These are phyloP conservation scores for Phytopythium aichiense DNA, from an alignment of 352 stramenopile genomes.

Conservation along the genomic window DNA sequence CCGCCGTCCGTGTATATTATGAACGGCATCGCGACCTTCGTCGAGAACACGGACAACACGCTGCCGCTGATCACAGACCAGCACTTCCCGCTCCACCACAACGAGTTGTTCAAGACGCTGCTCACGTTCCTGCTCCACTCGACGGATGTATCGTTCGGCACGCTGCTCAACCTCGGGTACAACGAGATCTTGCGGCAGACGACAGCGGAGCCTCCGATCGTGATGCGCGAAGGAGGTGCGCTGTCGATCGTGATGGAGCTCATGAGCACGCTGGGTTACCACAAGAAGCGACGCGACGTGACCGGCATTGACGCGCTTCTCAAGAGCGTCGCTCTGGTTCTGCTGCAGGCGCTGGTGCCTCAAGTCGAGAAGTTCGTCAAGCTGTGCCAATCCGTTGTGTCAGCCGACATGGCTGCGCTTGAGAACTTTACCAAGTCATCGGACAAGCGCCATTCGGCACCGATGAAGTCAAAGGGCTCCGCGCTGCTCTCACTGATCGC, in stretches of 20 bases:
- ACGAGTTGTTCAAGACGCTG: conserved; percentile 79
- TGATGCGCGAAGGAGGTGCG: conserved; percentile 75
- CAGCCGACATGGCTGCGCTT: conserved; percentile 37
- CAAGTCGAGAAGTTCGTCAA: conserved; percentile 80
- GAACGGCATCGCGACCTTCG: conserved; percentile 78
- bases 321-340: conserved; percentile 33
- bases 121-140: conserved; percentile 59
- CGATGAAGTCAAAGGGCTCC: conserved; percentile 62
- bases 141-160: conserved; percentile 67
- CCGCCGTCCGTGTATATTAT: conserved; percentile 85
- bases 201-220: conserved; percentile 46
- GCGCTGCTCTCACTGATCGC: conserved; percentile 72
- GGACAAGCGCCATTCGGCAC: conserved; percentile 31
- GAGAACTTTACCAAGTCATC: conserved; percentile 36
- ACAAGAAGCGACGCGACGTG: conserved; percentile 80
- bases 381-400: conserved; percentile 65
- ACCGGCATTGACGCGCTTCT: conserved; percentile 64
- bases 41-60: conserved; percentile 79
- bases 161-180: conserved; percentile 76
- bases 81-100: conserved; percentile 72
- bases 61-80: conserved; percentile 84
- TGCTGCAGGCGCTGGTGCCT: conserved; percentile 52
- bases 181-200: conserved; percentile 73
- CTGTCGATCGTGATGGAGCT: conserved; percentile 86
- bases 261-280: conserved; percentile 79